Evolutionary conservation across 805 yeast genomes (phyloP), one percentile per base, ranked within the genome.

Genomic region (Ogataea ganodermae): DNA sequence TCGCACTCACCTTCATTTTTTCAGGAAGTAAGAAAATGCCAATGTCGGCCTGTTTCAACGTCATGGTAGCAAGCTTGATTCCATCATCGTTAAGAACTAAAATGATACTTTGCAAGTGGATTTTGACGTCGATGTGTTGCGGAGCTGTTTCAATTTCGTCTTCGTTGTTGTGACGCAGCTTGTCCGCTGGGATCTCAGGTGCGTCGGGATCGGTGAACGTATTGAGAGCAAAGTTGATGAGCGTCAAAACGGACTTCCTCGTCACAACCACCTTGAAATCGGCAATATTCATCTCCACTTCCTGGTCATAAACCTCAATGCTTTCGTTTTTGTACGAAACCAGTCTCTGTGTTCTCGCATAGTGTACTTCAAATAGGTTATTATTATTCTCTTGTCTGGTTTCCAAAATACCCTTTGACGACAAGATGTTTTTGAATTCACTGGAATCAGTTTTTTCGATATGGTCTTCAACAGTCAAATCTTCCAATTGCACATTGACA

Each of bases 131-230:
- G 28, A 90, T 84, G 57, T 82, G 86, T 56, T 85, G 88, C 0
- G 95, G 94, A 0, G 90, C 76, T 13, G 75, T 73, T 10, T 75
- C 81, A 20, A 67, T 71, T 50, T 78, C 79, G 30, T 75, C 69
- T n/a, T 74, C 79, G 52, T 78, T 78, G 57, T 84, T 84, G 57
- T 86, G 91, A 46, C 84, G 80, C 49, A 86, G 70, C 24, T 73
- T 81, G 68, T 84, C 91, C 0, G 90, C 84, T 0, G 89, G 87
- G 1, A 81, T 70, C 35, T 80, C 81, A 5, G 79, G 79, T 1
- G 86, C 83, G 51, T 80, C 76, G 0, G 96, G 96, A 65, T 84
- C 84, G 0, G 97, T 86, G 63, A 94, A 94, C 0, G 98, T 94
- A 37, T 89, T 86, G 59, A 91, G 70, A 1, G 86, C 73, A 63